These are phyloP conservation scores for Ramaria rubella DNA, from an alignment of 768 basidiomycete species.

Conservation along the genomic window DNA sequence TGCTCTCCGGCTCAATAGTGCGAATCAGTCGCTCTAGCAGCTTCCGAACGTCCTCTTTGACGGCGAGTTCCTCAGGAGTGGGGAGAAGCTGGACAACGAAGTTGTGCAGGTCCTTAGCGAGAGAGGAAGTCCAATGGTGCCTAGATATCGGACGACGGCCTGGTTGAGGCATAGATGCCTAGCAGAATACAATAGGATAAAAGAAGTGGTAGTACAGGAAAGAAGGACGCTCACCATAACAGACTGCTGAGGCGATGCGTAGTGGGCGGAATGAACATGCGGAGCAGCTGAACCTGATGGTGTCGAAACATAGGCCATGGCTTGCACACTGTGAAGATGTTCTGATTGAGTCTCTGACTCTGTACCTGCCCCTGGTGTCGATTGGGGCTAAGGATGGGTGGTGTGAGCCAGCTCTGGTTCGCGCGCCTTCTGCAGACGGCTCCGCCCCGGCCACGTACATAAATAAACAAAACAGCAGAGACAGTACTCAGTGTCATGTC, in stretches of 20 bases:
- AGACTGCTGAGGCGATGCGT: constrained; percentile 1
- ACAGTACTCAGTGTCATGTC: background rate
- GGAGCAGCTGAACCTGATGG: background rate
- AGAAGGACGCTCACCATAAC: background rate
- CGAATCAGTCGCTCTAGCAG: constrained; percentile 92
- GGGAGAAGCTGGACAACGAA: constrained; percentile 91
- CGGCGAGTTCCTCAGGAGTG: constrained; percentile 80
- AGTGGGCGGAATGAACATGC: background rate
- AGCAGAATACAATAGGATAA: background rate
- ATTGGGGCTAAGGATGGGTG: background rate
- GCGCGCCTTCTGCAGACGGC: background rate
- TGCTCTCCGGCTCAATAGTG: constrained; percentile 88
- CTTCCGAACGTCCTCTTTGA: constrained; percentile 95
- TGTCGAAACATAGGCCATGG: background rate
- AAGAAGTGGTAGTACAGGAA: too few species aligned
- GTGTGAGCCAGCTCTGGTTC: background rate
- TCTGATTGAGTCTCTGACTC: background rate
- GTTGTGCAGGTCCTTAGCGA: constrained; percentile 27
- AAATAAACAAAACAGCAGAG: background rate
- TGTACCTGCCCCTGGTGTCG: background rate
- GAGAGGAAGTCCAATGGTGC: constrained; percentile 5
- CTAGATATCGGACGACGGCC: constrained; percentile 1
- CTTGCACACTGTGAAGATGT: background rate
- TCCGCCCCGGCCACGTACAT: constrained; percentile 1
- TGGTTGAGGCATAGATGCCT: background rate